These are phyloP conservation scores for Mycena haematopus DNA, from an alignment of 768 basidiomycete genomes.

Conservation along the genomic window DNA sequence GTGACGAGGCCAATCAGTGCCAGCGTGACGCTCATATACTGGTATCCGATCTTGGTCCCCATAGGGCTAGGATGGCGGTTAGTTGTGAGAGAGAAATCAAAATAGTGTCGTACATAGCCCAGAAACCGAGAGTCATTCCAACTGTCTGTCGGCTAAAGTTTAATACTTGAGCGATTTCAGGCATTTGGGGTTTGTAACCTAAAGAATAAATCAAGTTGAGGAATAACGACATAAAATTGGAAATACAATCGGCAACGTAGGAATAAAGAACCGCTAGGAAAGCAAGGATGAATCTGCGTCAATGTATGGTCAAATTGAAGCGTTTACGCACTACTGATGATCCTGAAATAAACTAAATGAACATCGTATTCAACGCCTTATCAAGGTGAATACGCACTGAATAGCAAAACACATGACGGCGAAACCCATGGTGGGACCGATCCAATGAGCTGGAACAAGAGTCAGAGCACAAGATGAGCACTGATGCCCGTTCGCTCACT, in stretches of 20 bases:
- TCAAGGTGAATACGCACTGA: conserved; percentile 1
- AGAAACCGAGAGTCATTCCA: conserved; percentile 33
- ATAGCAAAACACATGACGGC: conserved; percentile 26
- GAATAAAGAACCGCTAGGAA: conserved; percentile 21
- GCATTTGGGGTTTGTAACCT: conserved; percentile 30
- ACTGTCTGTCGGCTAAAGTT: conserved; percentile 29
- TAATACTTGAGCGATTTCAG: conserved; percentile 28
- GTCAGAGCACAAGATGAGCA: background rate
- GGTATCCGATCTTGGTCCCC: conserved; percentile 29
- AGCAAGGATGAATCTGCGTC: background rate
- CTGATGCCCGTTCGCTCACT: background rate
- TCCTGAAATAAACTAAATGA: background rate
- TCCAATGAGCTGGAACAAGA: conserved; percentile 20
- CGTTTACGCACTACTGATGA: conserved; percentile 20
- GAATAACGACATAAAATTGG: background rate
- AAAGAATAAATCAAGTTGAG: background rate
- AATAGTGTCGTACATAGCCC: conserved; percentile 28
- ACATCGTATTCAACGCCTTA: background rate
- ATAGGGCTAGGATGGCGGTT: conserved; percentile 21
- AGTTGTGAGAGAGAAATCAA: too few relatives aligned
- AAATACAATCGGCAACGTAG: conserved; percentile 22
- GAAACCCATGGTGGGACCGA: conserved; percentile 25
- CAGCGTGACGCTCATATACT: conserved; percentile 28
- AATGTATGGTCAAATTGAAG: background rate
- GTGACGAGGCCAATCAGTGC: conserved; percentile 24